Percentiles rank a stretch among this genome's conserved stretches.
Conservation (phyloP, 768 basidiomycete species). For the Boletus huronensis region DNA sequence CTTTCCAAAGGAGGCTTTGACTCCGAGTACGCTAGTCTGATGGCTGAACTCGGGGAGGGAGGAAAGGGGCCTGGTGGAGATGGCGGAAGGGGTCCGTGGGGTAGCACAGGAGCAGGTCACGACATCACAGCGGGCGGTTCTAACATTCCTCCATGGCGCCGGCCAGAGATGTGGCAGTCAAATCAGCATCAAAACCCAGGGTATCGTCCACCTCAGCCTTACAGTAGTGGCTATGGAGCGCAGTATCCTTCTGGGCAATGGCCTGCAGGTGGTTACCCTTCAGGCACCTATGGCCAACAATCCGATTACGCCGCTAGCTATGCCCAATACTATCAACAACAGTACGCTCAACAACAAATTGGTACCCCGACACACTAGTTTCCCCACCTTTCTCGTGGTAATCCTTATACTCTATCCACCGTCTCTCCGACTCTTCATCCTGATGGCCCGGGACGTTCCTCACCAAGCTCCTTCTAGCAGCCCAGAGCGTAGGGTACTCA, state of each 20-base stretch:
- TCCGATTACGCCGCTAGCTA: conserved; percentile 75
- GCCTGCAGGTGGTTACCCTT: conserved; percentile 34
- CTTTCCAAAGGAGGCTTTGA: conserved; percentile 81
- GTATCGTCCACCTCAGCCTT: conserved; percentile 67
- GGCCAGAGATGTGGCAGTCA: conserved; percentile 83
- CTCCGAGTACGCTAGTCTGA: conserved; percentile 94
- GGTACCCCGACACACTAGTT: conserved; percentile 38
- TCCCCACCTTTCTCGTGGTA: conserved; percentile 20
- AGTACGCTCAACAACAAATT: conserved; percentile 76
- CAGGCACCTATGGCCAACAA: conserved; percentile 39
- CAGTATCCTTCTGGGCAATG: conserved; percentile 42
- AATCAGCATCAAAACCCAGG: conserved; percentile 51
- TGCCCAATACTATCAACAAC: conserved; percentile 84
- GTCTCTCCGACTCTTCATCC: conserved; percentile 16
- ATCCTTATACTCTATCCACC: conserved; percentile 19
- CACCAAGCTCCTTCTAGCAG: conserved; percentile 20
- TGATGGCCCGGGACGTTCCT: conserved; percentile 14
- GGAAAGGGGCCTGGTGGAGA: conserved; percentile 54
- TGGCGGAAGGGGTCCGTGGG: conserved; percentile 52
- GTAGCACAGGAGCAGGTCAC: conserved; percentile 61
- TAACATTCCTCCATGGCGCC: conserved; percentile 87
- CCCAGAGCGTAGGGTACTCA: conserved; percentile 32
- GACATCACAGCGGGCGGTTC: conserved; percentile 60
- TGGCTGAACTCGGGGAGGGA: conserved; percentile 96
- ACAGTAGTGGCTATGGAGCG: conserved; percentile 45